Evolutionary conservation across 1,139 yeast genomes (phyloP).

Genomic region (Pichia sp.): DNA sequence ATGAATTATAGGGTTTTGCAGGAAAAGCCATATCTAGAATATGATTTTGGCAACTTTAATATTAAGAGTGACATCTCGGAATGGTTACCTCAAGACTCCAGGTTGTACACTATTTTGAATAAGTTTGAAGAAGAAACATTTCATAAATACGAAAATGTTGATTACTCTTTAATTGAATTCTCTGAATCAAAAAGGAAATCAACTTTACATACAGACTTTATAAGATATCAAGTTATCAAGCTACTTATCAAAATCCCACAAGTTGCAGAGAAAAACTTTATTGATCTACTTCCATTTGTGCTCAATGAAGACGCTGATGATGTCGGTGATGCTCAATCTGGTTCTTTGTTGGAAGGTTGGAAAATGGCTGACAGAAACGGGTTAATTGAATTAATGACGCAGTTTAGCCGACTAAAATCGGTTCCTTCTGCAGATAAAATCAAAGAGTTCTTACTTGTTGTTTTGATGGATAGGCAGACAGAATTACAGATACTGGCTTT

Average conservation of each 20-base stretch:
- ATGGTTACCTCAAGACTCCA: conserved; percentile 33
- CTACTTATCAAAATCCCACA: conserved; percentile 53
- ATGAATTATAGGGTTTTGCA: conserved; percentile 31
- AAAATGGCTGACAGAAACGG: conserved; percentile 56
- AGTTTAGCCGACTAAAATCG: conserved; percentile 60
- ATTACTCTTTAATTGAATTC: conserved; percentile 37
- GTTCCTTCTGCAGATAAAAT: conserved; percentile 51
- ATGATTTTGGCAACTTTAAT: conserved; percentile 16
- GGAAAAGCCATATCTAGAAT: conserved; percentile 20
- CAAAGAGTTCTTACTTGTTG: conserved; percentile 46
- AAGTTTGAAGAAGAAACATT: conserved; percentile 28
- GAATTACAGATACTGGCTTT: conserved; percentile 72
- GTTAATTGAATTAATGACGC: conserved; percentile 57
- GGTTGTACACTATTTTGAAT: conserved; percentile 34
- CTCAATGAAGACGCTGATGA: conserved; percentile 36
- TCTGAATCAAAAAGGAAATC: conserved; percentile 37
- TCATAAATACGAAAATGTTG: conserved; percentile 28
- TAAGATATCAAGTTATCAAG: conserved; percentile 47
- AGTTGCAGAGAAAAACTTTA: conserved; percentile 61
- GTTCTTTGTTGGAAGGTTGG: conserved; percentile 42
- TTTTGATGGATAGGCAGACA: conserved; percentile 59
- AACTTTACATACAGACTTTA: conserved; percentile 36
- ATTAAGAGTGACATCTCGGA: conserved; percentile 16
- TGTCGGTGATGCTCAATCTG: conserved; percentile 19
- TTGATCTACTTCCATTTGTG: conserved; percentile 52